Percentiles rank a stretch among this genome's conserved stretches.
These are phyloP conservation scores for Pinus tabuliformis DNA, from an alignment of 75 land plant species.

Conservation along the genomic window DNA sequence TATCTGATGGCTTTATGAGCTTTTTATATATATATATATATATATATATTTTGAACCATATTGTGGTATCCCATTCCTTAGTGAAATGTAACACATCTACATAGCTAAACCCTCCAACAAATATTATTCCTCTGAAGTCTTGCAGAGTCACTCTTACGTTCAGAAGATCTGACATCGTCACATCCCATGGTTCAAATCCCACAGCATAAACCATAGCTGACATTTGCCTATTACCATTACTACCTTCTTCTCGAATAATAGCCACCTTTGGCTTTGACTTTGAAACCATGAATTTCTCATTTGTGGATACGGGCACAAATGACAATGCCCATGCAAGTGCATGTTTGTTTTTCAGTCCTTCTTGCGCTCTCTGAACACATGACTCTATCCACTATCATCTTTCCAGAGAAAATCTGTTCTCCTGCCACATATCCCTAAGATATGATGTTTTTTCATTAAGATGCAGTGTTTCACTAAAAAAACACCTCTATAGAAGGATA, in stretches of 20 bases:
- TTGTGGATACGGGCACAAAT: slow-evolving; percentile 68
- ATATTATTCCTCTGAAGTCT: slow-evolving; percentile 73
- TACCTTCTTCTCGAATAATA: slow-evolving; percentile 92
- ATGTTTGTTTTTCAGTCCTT: slow-evolving; percentile 62
- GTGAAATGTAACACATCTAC: slow-evolving; percentile 95
- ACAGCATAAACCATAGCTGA: slow-evolving; percentile 86
- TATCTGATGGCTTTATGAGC: too few species aligned
- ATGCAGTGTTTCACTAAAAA: slow-evolving; percentile 55
- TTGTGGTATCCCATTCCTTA: slow-evolving; percentile 93
- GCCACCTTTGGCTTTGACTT: slow-evolving; percentile 78
- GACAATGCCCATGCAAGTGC: slow-evolving; percentile 76
- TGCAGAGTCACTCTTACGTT: slow-evolving; percentile 37
- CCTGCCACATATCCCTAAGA: slow-evolving; percentile 93
- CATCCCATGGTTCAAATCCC: slow-evolving; percentile 96
- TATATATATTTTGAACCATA: slow-evolving; percentile 59
- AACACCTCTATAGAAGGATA: slow-evolving; percentile 43
- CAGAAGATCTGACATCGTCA: slow-evolving; percentile 85
- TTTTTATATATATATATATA: too few species aligned
- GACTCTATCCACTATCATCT: slow-evolving; percentile 66
- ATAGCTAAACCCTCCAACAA: slow-evolving; percentile 98
- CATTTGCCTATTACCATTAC: slow-evolving; percentile 99
- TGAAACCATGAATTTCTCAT: slow-evolving; percentile 34
- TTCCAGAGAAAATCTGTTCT: slow-evolving; percentile 81
- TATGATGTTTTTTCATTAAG: slow-evolving; percentile 47
- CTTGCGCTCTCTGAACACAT: slow-evolving; percentile 75